These are phyloP conservation scores for Colletotrichum sp. DNA, from an alignment of 2,329 filamentous ascomycete genomes.

Conservation along the genomic window DNA sequence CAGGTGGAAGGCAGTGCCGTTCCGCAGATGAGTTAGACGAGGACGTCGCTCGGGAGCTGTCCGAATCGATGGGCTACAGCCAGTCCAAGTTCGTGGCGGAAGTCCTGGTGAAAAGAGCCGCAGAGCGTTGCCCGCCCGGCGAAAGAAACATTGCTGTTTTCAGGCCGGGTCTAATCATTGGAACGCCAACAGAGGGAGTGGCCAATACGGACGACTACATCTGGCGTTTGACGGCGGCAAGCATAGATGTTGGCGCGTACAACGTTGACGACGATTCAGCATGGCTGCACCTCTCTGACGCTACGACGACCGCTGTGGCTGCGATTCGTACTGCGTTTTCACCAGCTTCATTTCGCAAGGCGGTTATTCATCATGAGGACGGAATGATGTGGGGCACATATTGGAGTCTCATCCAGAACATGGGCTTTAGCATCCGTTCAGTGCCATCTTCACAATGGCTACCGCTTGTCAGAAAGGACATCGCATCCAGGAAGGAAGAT, in stretches of 20 bases:
- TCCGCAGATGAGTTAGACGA: not conserved
- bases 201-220: constrained; percentile 24
- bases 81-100: constrained; percentile 28
- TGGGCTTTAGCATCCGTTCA: not conserved
- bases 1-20: constrained; percentile 2
- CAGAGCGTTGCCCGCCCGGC: not conserved
- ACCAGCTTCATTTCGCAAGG: not conserved
- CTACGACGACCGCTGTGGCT: not conserved
- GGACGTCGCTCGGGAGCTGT: not conserved
- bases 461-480: not conserved
- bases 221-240: constrained; percentile 20
- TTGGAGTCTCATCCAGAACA: not conserved
- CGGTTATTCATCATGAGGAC: not conserved
- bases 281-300: constrained; percentile 5
- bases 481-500: not conserved
- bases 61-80: constrained; percentile 22
- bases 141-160: constrained; percentile 1
- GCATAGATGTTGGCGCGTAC: constrained; percentile 18
- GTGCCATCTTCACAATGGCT: not conserved
- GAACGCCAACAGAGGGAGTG: constrained; percentile 24
- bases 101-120: constrained; percentile 20
- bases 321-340: not conserved
- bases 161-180: constrained; percentile 22
- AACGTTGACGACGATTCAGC: constrained; percentile 5
- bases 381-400: constrained; percentile 9